Evolutionary conservation across 2,329 filamentous ascomycete species (phyloP), one percentile per base, ranked within the genome.

Genomic region (Colletotrichum sp.): DNA sequence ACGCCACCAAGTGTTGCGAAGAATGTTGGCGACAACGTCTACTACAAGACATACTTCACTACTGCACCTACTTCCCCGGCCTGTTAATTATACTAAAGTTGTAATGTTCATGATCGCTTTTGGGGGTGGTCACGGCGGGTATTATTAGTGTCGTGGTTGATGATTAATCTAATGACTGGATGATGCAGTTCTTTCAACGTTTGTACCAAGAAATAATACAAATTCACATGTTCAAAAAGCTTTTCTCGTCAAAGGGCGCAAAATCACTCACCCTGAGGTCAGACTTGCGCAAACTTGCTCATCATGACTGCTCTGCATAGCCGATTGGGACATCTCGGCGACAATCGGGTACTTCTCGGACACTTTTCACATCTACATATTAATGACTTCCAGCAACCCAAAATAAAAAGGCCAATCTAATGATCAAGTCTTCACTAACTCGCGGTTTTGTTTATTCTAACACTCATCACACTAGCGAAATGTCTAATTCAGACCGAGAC

Each of bases 1-100:
- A 28, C 74, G 1, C 74, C 70, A 2, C 74, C 70, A 5, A 64
- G 59, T 9, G 59, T 69, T 8, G 70, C 63, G 10, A 66, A 60
- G 49, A 68, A 76, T 8, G 8, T 76, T 8, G 59, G 70, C 5
- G 36, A 76, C 6, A 76, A 76, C 21, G 70, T 69, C 3, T 76
- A 76, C 34, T 69, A 60, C 49, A 76, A 55, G 59, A 74, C 74
- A 6, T 74, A 76, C 10, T 76, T 76, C 5, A 26, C 59, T 15
- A 65, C 44, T 7, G 70, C 70, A 4, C 74, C 74, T 15, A 71
- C 65, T 4, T 44, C 59, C 1, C 70, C 74, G 24, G 64, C 70
- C 4, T 74, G 74, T n/a, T 73, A 15, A 21, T 15, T 6, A 52
- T 1, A 52, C 2, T 21, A 13, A 21, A 21, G 44, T 13, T 21